Conservation (phyloP, 2,329 filamentous ascomycete genomes). For the Metarhizium sp. region DNA sequence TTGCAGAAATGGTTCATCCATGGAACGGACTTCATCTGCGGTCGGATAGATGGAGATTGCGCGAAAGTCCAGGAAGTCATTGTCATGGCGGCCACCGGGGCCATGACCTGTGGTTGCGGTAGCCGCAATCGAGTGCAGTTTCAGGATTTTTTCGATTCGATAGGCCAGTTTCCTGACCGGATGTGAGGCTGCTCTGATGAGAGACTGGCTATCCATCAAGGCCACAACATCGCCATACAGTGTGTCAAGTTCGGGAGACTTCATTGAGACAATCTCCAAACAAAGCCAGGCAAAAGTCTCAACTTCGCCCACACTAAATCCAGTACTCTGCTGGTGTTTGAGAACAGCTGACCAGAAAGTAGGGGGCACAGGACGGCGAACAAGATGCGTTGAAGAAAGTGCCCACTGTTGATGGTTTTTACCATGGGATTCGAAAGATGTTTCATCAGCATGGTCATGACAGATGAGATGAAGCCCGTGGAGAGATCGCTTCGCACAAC, state of each 20-base stretch:
- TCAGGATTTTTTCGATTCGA: conserved; percentile 29
- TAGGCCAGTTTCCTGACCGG: conserved; percentile 19
- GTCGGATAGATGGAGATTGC: conserved; percentile 58
- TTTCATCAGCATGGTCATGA: not conserved
- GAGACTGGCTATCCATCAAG: conserved; percentile 14
- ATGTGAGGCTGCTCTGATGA: conserved; percentile 16
- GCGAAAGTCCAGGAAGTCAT: conserved; percentile 55
- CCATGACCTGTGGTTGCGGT: conserved; percentile 7
- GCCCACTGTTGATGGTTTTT: conserved; percentile 6
- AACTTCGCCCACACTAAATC: not conserved
- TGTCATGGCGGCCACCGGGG: conserved; percentile 64
- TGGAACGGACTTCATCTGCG: conserved; percentile 49
- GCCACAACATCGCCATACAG: not conserved
- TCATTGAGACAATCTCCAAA: conserved; percentile 7
- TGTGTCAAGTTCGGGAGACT: not conserved
- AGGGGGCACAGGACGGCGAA: conserved; percentile 5
- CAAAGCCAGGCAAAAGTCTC: conserved; percentile 11
- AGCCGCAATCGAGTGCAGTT: conserved; percentile 15
- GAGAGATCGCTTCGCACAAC: conserved; percentile 8
- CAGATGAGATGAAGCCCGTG: not conserved
- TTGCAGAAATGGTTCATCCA: conserved; percentile 44
- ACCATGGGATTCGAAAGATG: conserved; percentile 1
- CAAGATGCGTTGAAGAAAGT: conserved; percentile 6
- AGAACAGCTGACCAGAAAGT: conserved; percentile 8
- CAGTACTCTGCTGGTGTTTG: not conserved